A percentile compares a stretch with the other conserved stretches of the same genome.
Conservation (phyloP, 441 rosid genomes). For the Jatropha podagrica region DNA sequence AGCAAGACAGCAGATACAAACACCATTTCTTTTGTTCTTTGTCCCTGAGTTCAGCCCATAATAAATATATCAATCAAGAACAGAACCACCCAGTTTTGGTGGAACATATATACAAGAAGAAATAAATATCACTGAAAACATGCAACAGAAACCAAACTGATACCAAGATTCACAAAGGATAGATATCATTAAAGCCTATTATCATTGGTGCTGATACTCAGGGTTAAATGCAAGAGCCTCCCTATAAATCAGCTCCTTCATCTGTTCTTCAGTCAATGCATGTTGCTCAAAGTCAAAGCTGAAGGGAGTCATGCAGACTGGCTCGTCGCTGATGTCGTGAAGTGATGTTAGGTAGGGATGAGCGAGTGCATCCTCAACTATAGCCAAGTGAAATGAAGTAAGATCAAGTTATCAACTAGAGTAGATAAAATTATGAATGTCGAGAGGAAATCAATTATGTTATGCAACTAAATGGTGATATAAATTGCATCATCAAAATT, state of each 20-base stretch:
- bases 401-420: not conserved
- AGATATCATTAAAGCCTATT: slow-evolving; percentile 1
- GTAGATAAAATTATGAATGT: not conserved
- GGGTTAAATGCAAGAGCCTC: slow-evolving; percentile 86
- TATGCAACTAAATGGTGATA: not conserved
- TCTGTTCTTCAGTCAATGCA: slow-evolving; percentile 61
- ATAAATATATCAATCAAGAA: slow-evolving; percentile 26
- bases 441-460: not conserved
- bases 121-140: slow-evolving; percentile 24
- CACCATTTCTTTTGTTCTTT: slow-evolving; percentile 24
- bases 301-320: slow-evolving; percentile 65
- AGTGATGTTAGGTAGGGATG: slow-evolving; percentile 71
- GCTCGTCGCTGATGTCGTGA: slow-evolving; percentile 71
- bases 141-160: slow-evolving; percentile 27
- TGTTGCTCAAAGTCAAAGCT: slow-evolving; percentile 67
- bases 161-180: slow-evolving; percentile 24
- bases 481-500: not conserved
- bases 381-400: slow-evolving; percentile 3
- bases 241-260: slow-evolving; percentile 73
- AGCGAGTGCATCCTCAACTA: slow-evolving; percentile 79
- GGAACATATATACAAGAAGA: slow-evolving; percentile 44
- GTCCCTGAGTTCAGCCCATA: slow-evolving; percentile 29
- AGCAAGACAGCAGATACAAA: slow-evolving; percentile 27
- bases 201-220: slow-evolving; percentile 44
- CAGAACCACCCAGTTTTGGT: slow-evolving; percentile 37